Base-by-base conservation (phyloP, 2,329 filamentous ascomycete genomes). In the Lasiodiplodia theobromae region DNA sequence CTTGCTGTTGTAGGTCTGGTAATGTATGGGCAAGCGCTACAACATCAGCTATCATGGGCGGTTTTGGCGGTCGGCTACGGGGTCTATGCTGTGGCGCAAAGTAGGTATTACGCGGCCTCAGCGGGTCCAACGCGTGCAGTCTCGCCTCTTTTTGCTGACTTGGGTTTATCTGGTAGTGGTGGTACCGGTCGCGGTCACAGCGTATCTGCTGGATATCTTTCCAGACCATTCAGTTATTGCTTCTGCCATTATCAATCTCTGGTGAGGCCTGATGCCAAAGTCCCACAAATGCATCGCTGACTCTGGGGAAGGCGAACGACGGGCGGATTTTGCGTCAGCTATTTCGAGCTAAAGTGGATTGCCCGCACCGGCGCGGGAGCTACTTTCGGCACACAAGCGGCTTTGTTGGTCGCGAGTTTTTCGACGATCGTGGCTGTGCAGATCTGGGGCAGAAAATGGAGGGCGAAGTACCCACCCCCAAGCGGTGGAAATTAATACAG, bases 291-390 rank as follows among this genome's bases (percentile, higher is more conserved):
- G 58, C 37, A 31, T 51, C n/a, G 57, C 57, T 60, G 14, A 60
- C 57, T 60, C 47, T n/a, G 4, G 31, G 7, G 38, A 21, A 72
- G 77, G 64, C 66, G 77, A 72, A 72, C 74, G 7, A 73, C 74
- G 58, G 72, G 74, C 34, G 77, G 77, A 2, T 80, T 80, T 68
- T 70, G 73, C 11, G 77, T 79, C 0, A 73, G 74, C 7, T 80
- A 78, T 65, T 79, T 79, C 68, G 77, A 80, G 66, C 37, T 75
- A 49, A 73, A 74, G 16, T 79, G 77, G 77, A 75, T 76, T 25
- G 65, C 66, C 11, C 74, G 72, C 53, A 74, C 65, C 53, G 77
- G 78, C 1, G 74, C 73, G 21, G 77, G 71, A 0, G 71, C 77
- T 11, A 72, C 74, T 4, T 80, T 79, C 69, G 77, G 78, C 10